These are phyloP conservation scores for Mortierella sp. DNA, from an alignment of 371 early-diverging fungal species.

Conservation along the genomic window DNA sequence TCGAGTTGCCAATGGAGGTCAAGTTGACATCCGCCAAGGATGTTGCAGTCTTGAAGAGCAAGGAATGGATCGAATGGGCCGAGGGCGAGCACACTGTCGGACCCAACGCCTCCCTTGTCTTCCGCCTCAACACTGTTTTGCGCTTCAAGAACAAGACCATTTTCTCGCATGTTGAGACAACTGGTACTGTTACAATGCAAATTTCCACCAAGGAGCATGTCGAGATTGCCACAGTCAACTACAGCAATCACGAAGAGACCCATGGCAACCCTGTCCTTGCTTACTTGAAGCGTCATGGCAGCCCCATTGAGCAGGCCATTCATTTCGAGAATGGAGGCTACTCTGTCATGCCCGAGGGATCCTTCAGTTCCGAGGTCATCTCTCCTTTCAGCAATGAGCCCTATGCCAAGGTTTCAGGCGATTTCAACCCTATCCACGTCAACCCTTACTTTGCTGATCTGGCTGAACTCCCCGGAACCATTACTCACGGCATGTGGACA, in stretches of 20 bases:
- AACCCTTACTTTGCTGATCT: constrained; percentile 96
- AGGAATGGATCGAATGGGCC: constrained; percentile 91
- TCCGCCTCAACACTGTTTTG: constrained; percentile 86
- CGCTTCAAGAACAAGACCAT: constrained; percentile 81
- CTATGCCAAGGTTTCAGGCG: constrained; percentile 92
- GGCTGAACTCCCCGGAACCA: constrained; percentile 93
- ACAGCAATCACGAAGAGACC: constrained; percentile 75
- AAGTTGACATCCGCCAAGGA: constrained; percentile 83
- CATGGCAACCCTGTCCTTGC: constrained; percentile 87
- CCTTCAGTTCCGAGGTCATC: constrained; percentile 86
- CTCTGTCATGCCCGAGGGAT: constrained; percentile 90
- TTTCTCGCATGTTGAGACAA: constrained; percentile 79
- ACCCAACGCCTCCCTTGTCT: constrained; percentile 82
- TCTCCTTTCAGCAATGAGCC: constrained; percentile 87
- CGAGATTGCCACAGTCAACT: constrained; percentile 86
- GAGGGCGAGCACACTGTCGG: constrained; percentile 75
- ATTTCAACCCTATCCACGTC: constrained; percentile 97
- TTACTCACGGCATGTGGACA: constrained; percentile 99
- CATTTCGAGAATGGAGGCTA: constrained; percentile 93
- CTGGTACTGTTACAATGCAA: constrained; percentile 87
- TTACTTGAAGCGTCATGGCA: constrained; percentile 84
- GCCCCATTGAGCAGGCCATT: constrained; percentile 85
- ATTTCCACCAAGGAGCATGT: constrained; percentile 88
- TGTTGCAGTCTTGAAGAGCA: constrained; percentile 89
- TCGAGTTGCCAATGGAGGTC: constrained; percentile 88